Evolutionary conservation across 805 yeast genomes (phyloP), one percentile per base, ranked within the genome.

Genomic region (Ogataea polymorpha): DNA sequence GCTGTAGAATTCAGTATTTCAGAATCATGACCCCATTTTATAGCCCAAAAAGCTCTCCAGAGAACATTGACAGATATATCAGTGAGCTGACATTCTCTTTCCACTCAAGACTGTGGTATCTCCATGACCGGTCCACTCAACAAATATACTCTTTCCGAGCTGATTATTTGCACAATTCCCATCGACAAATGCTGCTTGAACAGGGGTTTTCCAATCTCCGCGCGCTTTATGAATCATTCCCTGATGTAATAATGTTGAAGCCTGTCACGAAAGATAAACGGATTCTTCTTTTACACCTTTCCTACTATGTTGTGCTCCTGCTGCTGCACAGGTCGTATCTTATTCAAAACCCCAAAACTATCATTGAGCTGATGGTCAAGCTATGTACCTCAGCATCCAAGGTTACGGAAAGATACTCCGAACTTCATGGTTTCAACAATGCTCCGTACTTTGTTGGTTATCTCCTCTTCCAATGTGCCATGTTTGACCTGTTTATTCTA

Each of bases 71-170:
- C 11, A 25, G 37, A 14, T 44, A 48, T 18, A 17, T 56, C 6
- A 42, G 54, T 14, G 65, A 58, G 36, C 33, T 53, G 13, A 46
- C 53, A 10, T 61, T 61, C 45, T 46, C 63, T 2, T 42, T 48
- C n/a, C 64, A 61, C 31, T 51, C 65, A 2, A 49, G 51, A 23
- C 32, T 62, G 23, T 62, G 67, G 67, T 61, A 56, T 36, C 47
- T 58, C 14, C 58, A 58, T 46, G 68, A 62, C 41, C 40, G 59
- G 21, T 53, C 50, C 14, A 49, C 61, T 24, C 53, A 61, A 10
- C 67, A 63, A 39, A 63, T 63, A 5, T 63, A 62, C 41, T 63
- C 68, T 1, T 59, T 56, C 43, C 59, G 58, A 34, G 64, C 67
- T 2, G 63, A 54, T 24, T 56, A 55, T 35, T 39, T 63, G 25